Conservation (phyloP, 495 filamentous ascomycete genomes). For the Apiosordaria backusii region DNA sequence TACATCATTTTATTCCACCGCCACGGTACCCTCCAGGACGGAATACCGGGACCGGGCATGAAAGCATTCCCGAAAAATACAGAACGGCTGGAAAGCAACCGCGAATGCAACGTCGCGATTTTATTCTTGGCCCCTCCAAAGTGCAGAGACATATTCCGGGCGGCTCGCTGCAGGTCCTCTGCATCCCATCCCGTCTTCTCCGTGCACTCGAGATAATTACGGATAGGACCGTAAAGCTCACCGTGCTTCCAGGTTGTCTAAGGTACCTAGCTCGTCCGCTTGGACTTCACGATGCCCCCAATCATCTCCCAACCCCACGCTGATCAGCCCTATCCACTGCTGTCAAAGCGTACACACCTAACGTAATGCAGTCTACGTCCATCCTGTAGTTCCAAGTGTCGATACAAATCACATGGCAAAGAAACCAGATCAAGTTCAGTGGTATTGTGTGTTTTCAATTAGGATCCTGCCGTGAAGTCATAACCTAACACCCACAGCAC, state of each 20-base stretch:
- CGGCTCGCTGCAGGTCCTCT: background rate
- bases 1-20: too few species aligned
- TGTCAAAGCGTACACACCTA: background rate
- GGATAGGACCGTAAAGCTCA: too few species aligned
- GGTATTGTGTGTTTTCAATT: constrained; percentile 32
- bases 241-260: too few species aligned
- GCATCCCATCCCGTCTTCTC: background rate
- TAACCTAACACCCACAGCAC: constrained; percentile 38
- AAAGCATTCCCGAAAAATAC: too few species aligned
- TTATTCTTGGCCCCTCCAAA: background rate
- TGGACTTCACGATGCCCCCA: background rate
- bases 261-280: too few species aligned
- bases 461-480: constrained; percentile 43
- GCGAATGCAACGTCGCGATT: background rate
- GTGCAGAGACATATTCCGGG: background rate
- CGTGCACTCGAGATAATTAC: background rate
- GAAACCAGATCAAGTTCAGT: constrained; percentile 2
- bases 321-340: background rate
- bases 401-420: background rate
- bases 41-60: too few species aligned
- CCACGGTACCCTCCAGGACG: too few species aligned
- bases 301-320: background rate
- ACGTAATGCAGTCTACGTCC: background rate
- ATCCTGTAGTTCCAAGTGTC: too few species aligned
- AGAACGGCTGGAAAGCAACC: background rate